phyloP scores from a whole-genome alignment of 2,329 filamentous ascomycete genomes.

The Trichoderma polysporum region DNA sequence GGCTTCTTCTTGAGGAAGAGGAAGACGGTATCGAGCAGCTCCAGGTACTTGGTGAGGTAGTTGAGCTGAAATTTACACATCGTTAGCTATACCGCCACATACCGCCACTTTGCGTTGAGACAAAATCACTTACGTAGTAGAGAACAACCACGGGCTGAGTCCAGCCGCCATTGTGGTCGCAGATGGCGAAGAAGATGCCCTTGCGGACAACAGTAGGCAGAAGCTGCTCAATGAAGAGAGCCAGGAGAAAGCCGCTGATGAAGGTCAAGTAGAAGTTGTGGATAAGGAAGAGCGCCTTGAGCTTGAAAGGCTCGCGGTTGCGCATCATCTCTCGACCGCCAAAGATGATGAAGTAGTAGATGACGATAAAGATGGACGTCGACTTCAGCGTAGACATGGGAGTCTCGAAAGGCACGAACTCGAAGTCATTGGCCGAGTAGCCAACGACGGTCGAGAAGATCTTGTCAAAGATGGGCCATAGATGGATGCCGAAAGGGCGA shows the following conservation, averaged over 20 bases:
- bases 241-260: slow-evolving; percentile 78
- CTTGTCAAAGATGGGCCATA: slow-evolving; percentile 96
- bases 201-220: slow-evolving; percentile 76
- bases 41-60: slow-evolving; percentile 97
- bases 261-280: slow-evolving; percentile 94
- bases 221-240: slow-evolving; percentile 87
- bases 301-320: slow-evolving; percentile 77
- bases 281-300: slow-evolving; percentile 86
- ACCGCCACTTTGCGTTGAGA: background rate
- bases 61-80: slow-evolving; percentile 65
- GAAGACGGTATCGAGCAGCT: slow-evolving; percentile 93
- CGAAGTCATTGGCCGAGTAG: slow-evolving; percentile 83
- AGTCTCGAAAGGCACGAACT: slow-evolving; percentile 76
- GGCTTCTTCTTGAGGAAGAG: slow-evolving; percentile 99
- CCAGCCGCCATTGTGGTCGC: slow-evolving; percentile 78
- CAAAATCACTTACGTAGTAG: slow-evolving; percentile 75
- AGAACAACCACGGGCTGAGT: slow-evolving; percentile 88
- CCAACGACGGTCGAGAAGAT: slow-evolving; percentile 73
- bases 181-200: slow-evolving; percentile 89
- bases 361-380: slow-evolving; percentile 74
- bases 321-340: slow-evolving; percentile 92
- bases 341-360: slow-evolving; percentile 93
- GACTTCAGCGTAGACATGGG: slow-evolving; percentile 87
- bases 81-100: slow-evolving; percentile 36
- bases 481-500: slow-evolving; percentile 82